Evolutionary conservation across 257 asterid genomes (phyloP).

Genomic region (Solanum bulbocastanum): DNA sequence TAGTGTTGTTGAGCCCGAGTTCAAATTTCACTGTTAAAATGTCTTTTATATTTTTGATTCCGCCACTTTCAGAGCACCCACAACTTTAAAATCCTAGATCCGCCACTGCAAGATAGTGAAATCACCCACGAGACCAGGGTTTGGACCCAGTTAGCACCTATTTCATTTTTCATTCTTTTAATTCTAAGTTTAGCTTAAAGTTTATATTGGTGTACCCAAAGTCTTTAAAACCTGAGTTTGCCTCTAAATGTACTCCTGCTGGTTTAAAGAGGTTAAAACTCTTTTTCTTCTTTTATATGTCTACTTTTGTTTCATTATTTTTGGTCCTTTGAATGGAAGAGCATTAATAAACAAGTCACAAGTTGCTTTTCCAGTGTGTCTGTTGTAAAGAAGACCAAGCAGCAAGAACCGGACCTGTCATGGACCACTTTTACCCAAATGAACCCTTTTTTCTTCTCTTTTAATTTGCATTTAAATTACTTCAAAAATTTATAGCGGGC

Average conservation of each 20-base stretch:
- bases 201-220: background rate
- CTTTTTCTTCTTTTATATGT: background rate
- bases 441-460: background rate
- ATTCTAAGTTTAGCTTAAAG: background rate
- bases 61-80: too few relatives aligned
- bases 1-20: too few relatives aligned
- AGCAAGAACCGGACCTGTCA: constrained; percentile 1
- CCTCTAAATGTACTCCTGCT: background rate
- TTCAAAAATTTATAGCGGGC: constrained; percentile 25
- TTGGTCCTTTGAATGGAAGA: background rate
- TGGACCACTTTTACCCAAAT: constrained; percentile 26
- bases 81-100: too few relatives aligned
- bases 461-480: background rate
- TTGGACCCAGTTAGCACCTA: background rate
- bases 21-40: too few relatives aligned
- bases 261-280: background rate
- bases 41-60: too few relatives aligned
- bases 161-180: too few relatives aligned
- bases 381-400: background rate
- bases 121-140: background rate
- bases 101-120: background rate
- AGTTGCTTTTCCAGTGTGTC: background rate
- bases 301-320: background rate
- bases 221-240: background rate
- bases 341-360: background rate